Base-by-base conservation (phyloP, 2,329 filamentous ascomycete species). In the Neurospora sp. region DNA sequence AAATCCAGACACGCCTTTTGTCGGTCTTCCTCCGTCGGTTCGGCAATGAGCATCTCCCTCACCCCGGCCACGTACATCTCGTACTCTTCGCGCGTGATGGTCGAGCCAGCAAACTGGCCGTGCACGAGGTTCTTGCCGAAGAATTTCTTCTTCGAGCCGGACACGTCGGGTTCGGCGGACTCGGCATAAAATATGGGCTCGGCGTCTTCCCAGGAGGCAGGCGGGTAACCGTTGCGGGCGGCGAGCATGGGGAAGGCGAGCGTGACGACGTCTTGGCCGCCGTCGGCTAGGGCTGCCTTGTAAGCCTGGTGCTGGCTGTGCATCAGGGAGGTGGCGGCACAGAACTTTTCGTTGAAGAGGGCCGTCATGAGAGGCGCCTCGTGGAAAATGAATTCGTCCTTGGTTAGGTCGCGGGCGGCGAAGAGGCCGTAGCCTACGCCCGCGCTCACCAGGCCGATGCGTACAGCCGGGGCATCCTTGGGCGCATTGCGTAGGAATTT, bases 351-450 rank as follows among this genome's bases (percentile, higher is more conserved):
- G 71, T 75, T 74, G 71, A 72, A 76, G 68, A 57, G 70, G 71
- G 69, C 76, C 69, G 38, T 73, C 70, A 73, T 75, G 66, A 72
- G 67, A 66, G 68, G 74, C 67, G 66, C 71, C 65, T 79, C 78
- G 66, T 74, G 69, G 68, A 76, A 77, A 67, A 79, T 72, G 65
- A 73, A 71, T 37, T 78, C 75, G 28, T 73, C 74, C 12, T 70
- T 66, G 3, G 37, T 37, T 38, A 76, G 73, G 68, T 73, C 66
- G 19, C 74, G 73, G n/a, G 74, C 70, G 6, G 78, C 77, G 67
- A 76, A 78, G 67, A 79, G 74, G 66, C 77, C 76, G 66, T 77
- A 76, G 66, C 77, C 77, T 6, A 79, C 68, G 17, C 67, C 40
- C 1, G 72, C 67, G 71, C 73, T 72, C 39, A 74, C 70, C 37